These are phyloP conservation scores for Ophiocordyceps camponoti-saundersi DNA, from an alignment of 2,329 filamentous ascomycete species.

Conservation along the genomic window DNA sequence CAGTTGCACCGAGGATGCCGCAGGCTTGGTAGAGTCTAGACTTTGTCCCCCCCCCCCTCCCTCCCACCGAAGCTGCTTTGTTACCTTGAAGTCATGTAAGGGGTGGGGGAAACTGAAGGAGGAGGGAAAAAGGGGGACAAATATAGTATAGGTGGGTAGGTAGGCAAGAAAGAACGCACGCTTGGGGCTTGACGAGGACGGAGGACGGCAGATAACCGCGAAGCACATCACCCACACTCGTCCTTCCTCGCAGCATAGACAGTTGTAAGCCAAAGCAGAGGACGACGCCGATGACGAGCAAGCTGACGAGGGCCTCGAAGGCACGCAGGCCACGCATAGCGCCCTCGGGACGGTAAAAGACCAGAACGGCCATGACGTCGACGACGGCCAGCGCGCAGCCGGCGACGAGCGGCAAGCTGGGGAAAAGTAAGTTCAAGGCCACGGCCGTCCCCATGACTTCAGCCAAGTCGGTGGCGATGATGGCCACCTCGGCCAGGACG, in stretches of 20 bases:
- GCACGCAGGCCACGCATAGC: slow-evolving; percentile 39
- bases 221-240: slow-evolving; percentile 39
- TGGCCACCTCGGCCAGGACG: slow-evolving; percentile 45
- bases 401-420: slow-evolving; percentile 45
- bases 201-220: slow-evolving; percentile 46
- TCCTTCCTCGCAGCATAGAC: slow-evolving; percentile 38
- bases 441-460: slow-evolving; percentile 59
- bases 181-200: slow-evolving; percentile 38
- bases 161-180: slow-evolving; percentile 13
- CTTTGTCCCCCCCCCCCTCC: not conserved
- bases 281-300: slow-evolving; percentile 50
- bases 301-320: slow-evolving; percentile 49
- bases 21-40: slow-evolving; percentile 46
- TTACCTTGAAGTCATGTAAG: too few relatives aligned
- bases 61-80: too few relatives aligned
- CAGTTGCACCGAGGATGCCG: slow-evolving; percentile 61
- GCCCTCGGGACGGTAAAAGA: slow-evolving; percentile 47
- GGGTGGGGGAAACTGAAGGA: too few relatives aligned
- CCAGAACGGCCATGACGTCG: slow-evolving; percentile 49
- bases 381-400: slow-evolving; percentile 52
- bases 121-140: too few relatives aligned
- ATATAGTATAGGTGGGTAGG: not conserved
- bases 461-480: slow-evolving; percentile 56
- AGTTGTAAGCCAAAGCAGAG: slow-evolving; percentile 56
- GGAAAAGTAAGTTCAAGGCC: slow-evolving; percentile 47